phyloP scores from a whole-genome alignment of 73 alveolate species.

The Paramecium bursaria region DNA sequence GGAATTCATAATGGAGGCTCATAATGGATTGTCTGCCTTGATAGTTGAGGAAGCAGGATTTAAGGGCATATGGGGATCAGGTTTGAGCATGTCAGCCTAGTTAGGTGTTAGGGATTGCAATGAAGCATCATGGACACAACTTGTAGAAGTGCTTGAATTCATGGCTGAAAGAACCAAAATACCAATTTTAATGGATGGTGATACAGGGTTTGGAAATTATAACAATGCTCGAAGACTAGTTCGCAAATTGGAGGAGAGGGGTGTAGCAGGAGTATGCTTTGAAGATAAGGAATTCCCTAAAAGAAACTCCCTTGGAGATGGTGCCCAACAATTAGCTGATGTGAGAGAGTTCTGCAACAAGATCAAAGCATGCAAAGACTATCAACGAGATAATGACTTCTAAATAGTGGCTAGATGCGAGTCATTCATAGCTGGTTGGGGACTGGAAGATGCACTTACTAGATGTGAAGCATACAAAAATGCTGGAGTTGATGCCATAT shows the following conservation, averaged over 20 bases:
- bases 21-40: slow-evolving; percentile 81
- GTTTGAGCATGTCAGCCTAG: slow-evolving; percentile 71
- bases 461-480: slow-evolving; percentile 88
- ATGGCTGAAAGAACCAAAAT: slow-evolving; percentile 83
- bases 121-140: slow-evolving; percentile 82
- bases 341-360: slow-evolving; percentile 83
- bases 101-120: slow-evolving; percentile 78
- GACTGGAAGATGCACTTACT: slow-evolving; percentile 85
- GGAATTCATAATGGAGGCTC: slow-evolving; percentile 85
- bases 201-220: slow-evolving; percentile 88
- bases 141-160: slow-evolving; percentile 74
- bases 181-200: slow-evolving; percentile 91
- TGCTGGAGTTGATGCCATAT: slow-evolving; percentile 95
- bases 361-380: slow-evolving; percentile 84
- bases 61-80: slow-evolving; percentile 79
- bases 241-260: slow-evolving; percentile 83
- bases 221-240: slow-evolving; percentile 88
- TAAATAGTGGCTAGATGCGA: slow-evolving; percentile 87
- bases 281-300: slow-evolving; percentile 89
- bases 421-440: slow-evolving; percentile 90
- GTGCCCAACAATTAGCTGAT: slow-evolving; percentile 85
- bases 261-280: slow-evolving; percentile 89
- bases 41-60: slow-evolving; percentile 83
- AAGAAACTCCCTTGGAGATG: slow-evolving; percentile 85
- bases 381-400: slow-evolving; percentile 80